A percentile compares a stretch with the other conserved stretches of the same genome.
Conservation (phyloP, 164 flowering plant species). For the Taxillus chinensis region DNA sequence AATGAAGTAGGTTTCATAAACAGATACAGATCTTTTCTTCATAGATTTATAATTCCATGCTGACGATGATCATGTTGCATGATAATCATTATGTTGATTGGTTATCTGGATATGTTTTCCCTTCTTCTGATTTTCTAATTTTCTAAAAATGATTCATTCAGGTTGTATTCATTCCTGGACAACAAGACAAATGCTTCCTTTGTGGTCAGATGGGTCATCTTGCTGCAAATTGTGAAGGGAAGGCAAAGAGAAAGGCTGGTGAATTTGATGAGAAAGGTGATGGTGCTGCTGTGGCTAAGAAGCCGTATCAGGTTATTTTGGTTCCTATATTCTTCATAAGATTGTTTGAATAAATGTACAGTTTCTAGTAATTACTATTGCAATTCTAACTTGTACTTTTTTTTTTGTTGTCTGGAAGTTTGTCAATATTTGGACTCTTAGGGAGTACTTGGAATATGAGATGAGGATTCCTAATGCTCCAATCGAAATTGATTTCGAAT, state of each 20-base stretch:
- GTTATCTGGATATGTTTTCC: too few species aligned
- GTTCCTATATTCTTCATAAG: background rate
- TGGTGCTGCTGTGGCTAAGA: slow-evolving; percentile 41
- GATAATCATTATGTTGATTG: too few species aligned
- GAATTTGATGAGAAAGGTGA: slow-evolving; percentile 94
- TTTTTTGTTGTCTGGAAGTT: slow-evolving; percentile 41
- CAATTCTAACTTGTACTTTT: background rate
- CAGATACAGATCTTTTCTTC: too few species aligned
- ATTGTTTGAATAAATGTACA: too few species aligned
- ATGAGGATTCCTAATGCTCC: slow-evolving; percentile 71
- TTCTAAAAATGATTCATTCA: slow-evolving; percentile 16
- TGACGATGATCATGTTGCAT: too few species aligned
- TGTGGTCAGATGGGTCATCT: slow-evolving; percentile 98
- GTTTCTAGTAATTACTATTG: background rate
- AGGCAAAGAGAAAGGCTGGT: slow-evolving; percentile 82
- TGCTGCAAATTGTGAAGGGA: slow-evolving; percentile 93
- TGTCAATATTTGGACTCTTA: slow-evolving; percentile 85
- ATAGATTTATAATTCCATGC: too few species aligned
- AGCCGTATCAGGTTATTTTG: slow-evolving; percentile 74
- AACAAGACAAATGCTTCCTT: slow-evolving; percentile 89
- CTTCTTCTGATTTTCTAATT: too few species aligned
- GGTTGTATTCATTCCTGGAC: slow-evolving; percentile 91
- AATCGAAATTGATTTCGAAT: slow-evolving; percentile 69
- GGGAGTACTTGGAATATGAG: slow-evolving; percentile 90
- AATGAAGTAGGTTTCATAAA: too few species aligned